Conservation (phyloP, 2,329 filamentous ascomycete genomes). For the Alternaria conjuncta region DNA sequence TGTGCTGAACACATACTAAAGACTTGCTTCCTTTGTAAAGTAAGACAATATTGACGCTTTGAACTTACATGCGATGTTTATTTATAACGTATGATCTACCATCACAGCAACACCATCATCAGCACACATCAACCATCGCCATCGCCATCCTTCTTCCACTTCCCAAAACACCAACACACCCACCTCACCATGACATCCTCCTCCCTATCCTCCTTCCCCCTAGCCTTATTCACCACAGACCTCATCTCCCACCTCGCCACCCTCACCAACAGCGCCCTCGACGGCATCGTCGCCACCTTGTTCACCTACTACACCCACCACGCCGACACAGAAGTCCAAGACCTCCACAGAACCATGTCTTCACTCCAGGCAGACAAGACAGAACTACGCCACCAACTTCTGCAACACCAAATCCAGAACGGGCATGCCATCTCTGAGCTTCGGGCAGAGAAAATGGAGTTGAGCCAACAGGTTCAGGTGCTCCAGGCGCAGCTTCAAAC, state of each 20-base stretch:
- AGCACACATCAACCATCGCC: neutral
- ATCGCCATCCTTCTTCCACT: neutral
- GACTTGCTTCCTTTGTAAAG: neutral
- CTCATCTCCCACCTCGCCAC: neutral
- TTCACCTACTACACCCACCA: neutral
- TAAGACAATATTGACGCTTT: neutral
- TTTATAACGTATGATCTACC: accelerated
- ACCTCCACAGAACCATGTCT: neutral
- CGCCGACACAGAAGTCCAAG: neutral
- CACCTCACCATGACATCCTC: neutral
- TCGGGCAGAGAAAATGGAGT: neutral
- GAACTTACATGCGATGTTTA: neutral
- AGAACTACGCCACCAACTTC: neutral
- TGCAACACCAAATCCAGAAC: neutral
- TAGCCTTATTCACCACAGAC: neutral
- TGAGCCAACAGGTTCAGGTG: neutral
- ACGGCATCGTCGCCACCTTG: accelerated
- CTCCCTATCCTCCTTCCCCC: neutral
- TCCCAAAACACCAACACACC: neutral
- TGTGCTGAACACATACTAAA: neutral
- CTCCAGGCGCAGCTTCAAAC: neutral
- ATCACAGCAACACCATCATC: neutral
- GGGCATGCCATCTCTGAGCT: neutral
- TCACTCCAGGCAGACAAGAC: accelerated
- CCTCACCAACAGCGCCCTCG: neutral